Percentiles rank a stretch among this genome's conserved stretches.
Evolutionary conservation across 805 yeast species (phyloP).

Genomic region (Metschnikowia lunata): DNA sequence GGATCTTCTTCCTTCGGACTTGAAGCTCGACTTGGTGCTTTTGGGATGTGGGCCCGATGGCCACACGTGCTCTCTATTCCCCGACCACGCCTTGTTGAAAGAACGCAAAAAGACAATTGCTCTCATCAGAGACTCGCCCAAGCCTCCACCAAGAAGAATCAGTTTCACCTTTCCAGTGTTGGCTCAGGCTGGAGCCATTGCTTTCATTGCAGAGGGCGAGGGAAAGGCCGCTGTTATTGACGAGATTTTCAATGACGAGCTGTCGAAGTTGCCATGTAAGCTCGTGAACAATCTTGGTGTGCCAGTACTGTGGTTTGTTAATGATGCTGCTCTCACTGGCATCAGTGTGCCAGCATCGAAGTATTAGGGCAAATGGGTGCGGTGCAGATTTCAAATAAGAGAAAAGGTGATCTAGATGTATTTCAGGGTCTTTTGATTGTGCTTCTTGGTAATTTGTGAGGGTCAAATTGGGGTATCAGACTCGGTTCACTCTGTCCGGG

Average conservation of each 20-base stretch:
- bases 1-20: slow-evolving; percentile 45
- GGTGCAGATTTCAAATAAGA: too few species aligned
- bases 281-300: slow-evolving; percentile 57
- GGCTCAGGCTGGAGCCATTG: slow-evolving; percentile 48
- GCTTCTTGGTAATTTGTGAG: too few species aligned
- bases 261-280: slow-evolving; percentile 61
- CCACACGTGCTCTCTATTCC: slow-evolving; percentile 90
- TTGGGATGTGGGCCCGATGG: slow-evolving; percentile 97
- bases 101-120: slow-evolving; percentile 55
- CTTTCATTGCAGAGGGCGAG: slow-evolving; percentile 87
- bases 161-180: slow-evolving; percentile 81
- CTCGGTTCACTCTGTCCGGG: too few species aligned
- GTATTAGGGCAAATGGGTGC: slow-evolving; percentile 20
- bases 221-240: slow-evolving; percentile 71
- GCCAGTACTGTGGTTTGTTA: slow-evolving; percentile 78
- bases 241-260: slow-evolving; percentile 57
- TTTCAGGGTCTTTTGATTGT: too few species aligned
- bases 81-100: slow-evolving; percentile 65
- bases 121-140: slow-evolving; percentile 76
- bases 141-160: slow-evolving; percentile 90
- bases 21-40: slow-evolving; percentile 58
- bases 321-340: slow-evolving; percentile 68
- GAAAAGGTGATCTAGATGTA: too few species aligned
- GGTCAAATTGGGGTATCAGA: too few species aligned
- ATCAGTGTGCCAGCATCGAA: slow-evolving; percentile 43